A percentile compares a stretch with the other conserved stretches of the same genome.
Conservation (phyloP, 495 filamentous ascomycete species). For the Xylaria castorea region DNA sequence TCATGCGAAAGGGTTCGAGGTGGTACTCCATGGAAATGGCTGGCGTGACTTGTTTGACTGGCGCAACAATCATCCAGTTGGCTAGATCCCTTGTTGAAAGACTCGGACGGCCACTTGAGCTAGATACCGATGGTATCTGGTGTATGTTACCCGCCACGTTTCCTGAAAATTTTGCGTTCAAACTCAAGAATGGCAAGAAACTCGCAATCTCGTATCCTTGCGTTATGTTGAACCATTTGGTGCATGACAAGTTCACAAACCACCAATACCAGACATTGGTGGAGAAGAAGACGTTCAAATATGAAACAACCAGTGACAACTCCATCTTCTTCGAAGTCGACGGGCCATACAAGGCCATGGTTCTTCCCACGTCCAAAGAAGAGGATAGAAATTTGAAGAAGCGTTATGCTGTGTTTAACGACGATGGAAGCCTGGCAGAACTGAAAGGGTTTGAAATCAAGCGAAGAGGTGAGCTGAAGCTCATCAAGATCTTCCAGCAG, state of each 20-base stretch:
- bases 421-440: slow-evolving; percentile 95
- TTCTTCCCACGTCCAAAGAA: slow-evolving; percentile 95
- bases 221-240: slow-evolving; percentile 98
- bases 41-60: slow-evolving; percentile 96
- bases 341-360: slow-evolving; percentile 96
- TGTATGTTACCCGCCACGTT: slow-evolving; percentile 98
- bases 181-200: slow-evolving; percentile 93
- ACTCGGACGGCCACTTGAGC: slow-evolving; percentile 89
- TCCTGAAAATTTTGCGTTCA: slow-evolving; percentile 96
- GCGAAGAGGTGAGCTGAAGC: slow-evolving; percentile 94
- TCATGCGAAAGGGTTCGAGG: slow-evolving; percentile 97
- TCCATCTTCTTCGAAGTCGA: slow-evolving; percentile 99
- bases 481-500: slow-evolving; percentile 99
- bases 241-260: slow-evolving; percentile 94
- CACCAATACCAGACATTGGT: slow-evolving; percentile 92
- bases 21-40: slow-evolving; percentile 99
- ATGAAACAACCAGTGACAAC: slow-evolving; percentile 96
- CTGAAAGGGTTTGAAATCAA: slow-evolving; percentile 99
- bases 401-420: slow-evolving; percentile 98
- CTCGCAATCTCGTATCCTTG: slow-evolving; percentile 95
- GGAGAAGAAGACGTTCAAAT: slow-evolving; percentile 80
- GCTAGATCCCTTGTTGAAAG: slow-evolving; percentile 93
- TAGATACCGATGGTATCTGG: slow-evolving; percentile 99
- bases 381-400: slow-evolving; percentile 99
- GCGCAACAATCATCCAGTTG: slow-evolving; percentile 97